A percentile compares a stretch with the other conserved stretches of the same genome.
Conservation (phyloP, 1,284 basidiomycete species). For the Ceratobasidium sp. region DNA sequence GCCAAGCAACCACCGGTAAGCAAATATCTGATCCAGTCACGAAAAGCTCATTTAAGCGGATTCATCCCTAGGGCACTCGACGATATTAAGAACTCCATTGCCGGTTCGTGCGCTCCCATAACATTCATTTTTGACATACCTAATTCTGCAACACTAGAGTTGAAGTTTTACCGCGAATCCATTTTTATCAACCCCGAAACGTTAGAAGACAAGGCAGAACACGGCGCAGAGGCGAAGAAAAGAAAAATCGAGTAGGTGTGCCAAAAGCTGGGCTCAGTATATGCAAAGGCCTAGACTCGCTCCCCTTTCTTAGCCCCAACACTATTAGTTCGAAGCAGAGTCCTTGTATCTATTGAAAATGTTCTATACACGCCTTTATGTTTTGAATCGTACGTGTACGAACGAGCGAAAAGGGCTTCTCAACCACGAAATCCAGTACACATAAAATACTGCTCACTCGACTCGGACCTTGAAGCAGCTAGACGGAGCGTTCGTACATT, state of each 20-base stretch:
- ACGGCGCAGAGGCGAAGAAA: neutral
- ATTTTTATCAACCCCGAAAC: conserved; percentile 40
- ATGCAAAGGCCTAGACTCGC: no score
- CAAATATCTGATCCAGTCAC: neutral
- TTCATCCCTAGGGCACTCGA: conserved; percentile 18
- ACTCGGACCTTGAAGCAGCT: conserved; percentile 70
- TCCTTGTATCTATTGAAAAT: no score
- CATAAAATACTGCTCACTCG: conserved; percentile 81
- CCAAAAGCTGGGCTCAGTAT: neutral
- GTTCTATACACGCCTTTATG: no score
- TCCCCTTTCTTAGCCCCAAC: no score
- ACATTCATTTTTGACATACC: neutral
- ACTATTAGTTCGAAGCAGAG: no score
- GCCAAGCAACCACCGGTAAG: conserved; percentile 28
- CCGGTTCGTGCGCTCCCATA: conserved; percentile 1
- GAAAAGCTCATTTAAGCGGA: neutral
- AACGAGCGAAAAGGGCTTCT: neutral
- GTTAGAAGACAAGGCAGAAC: neutral
- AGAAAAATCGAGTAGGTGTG: neutral
- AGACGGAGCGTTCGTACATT: conserved; percentile 54
- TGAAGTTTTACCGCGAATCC: conserved; percentile 47
- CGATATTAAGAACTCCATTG: conserved; percentile 25
- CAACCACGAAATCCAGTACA: conserved; percentile 59
- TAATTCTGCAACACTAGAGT: conserved; percentile 33
- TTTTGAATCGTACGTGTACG: no score